Base-by-base conservation (phyloP, 495 filamentous ascomycete genomes). In the Bombardia bombarda region DNA sequence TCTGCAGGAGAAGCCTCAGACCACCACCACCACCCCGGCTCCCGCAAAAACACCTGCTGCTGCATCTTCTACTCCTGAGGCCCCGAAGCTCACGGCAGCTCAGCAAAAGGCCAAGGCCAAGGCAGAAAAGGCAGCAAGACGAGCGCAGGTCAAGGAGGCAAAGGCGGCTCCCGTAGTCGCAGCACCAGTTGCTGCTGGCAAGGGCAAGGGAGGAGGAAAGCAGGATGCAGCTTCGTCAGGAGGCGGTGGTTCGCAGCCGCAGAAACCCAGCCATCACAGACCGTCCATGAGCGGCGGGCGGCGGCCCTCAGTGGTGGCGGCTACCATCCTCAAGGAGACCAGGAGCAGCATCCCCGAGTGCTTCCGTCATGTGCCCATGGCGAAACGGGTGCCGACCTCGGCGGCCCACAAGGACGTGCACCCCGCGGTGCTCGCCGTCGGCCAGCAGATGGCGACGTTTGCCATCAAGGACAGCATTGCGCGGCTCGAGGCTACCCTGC, bases 391-490 rank as follows among this genome's bases (percentile, higher is more conserved):
- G 40, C 80, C 78, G 6, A 68, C 89, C 22, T 80, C 80, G 2
- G 84, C 84, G 18, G 86, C 84, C 10, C 75, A 79, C 23, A 92
- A 90, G 57, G 90, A 96, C 53, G 83, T 98, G 16, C 89, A 98
- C 56, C 88, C 89, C 2, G 80, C 87, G 1, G 81, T 97, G 7
- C 64, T 95, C 44, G 79, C 86, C 1, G 66, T 96, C 18, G 92
- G 90, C 2, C 73, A 95, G 52, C 87, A 97, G 63, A 87, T 96
- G 73, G 83, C 84, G 50, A 84, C 82, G 41, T 95, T 95, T 65
- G 75, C 80, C 5, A 77, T 98, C 37, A 90, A 86, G 50, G 93
- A 94, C 31, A 93, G 87, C 55, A 95, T 82, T 57, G 84, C 87
- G 13, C 78, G 92, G 38, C 86, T 90, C 53, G 80, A 94, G 43